Base-by-base conservation (phyloP, 306 rosid species). In the Sicyos baderoa region DNA sequence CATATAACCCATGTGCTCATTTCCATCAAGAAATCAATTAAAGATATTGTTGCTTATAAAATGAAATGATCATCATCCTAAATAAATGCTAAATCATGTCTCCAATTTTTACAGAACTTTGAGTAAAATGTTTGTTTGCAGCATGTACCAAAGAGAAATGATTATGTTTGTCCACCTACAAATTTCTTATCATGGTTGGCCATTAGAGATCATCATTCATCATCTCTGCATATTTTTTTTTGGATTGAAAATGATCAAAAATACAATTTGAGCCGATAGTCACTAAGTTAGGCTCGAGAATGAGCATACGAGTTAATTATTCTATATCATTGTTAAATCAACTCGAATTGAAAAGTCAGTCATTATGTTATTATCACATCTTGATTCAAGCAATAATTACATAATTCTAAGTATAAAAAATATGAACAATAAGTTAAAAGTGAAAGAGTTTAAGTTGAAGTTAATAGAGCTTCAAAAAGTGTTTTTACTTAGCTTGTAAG, bases 121-220 rank as follows among this genome's bases (percentile, higher is more conserved):
- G 51, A 37, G 49, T 62, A 40, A 62, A 40, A 40, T 62, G 51
- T 62, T 40, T 62, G 49, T 40, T 62, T 42, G 8, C 37, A 18
- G 54, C 27, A 44, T 40, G 18, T 12, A 64, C 70, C 50, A 44
- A 64, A 44, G 18, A 12, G 35, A 64, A 7, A 64, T 64, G 52
- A 64, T 64, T 44, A 10, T 44, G 9, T 64, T 42, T 53, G 70
- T 44, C 70, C 70, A 64, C 70, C 54, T 64, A 7, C 70, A 64
- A 44, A 44, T 42, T 64, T 45, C 14, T 47, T 37, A 66, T 66
- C 29, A 66, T 66, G 54, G 12, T 45, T 66, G 55, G 22, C 55
- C 54, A 66, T 14, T 47, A 18, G 42, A 47, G 21, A 49, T 65
- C 37, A 45, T 45, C 40, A 65, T 45, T 66, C 54, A 47, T 48